Conservation (phyloP, 2,329 filamentous ascomycete species). For the Dactylellina cionopaga region DNA sequence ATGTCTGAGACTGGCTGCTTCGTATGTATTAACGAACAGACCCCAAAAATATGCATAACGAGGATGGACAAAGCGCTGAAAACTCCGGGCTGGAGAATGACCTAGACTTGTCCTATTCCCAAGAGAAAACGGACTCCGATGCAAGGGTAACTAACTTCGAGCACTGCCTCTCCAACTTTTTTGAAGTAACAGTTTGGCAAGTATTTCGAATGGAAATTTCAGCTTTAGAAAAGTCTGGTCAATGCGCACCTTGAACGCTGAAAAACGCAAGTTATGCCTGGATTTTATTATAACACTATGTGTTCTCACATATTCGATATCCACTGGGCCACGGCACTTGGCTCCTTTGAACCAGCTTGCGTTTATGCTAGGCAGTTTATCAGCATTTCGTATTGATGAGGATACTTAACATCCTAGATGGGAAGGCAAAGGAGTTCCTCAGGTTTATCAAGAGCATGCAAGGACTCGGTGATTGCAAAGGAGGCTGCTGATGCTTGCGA, state of each 20-base stretch:
- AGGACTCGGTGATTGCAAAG: constrained; percentile 36
- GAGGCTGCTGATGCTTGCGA: constrained; percentile 17
- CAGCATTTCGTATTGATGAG: constrained; percentile 43
- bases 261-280: constrained; percentile 23
- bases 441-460: constrained; percentile 26
- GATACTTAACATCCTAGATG: constrained; percentile 43
- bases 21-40: constrained; percentile 31
- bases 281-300: too few species aligned
- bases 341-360: constrained; percentile 35
- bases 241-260: constrained; percentile 16
- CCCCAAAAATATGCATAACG: constrained; percentile 27
- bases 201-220: neutral
- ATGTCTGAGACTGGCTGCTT: constrained; percentile 27
- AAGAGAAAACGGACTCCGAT: constrained; percentile 13
- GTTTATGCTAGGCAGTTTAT: constrained; percentile 43
- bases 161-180: constrained; percentile 2
- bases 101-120: constrained; percentile 16
- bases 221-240: neutral
- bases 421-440: constrained; percentile 52
- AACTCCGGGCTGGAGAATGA: neutral
- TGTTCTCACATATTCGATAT: constrained; percentile 30
- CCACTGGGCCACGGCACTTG: constrained; percentile 39
- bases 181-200: neutral
- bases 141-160: constrained; percentile 35
- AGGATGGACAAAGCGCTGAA: constrained; percentile 44